Percentiles rank a stretch among this genome's conserved stretches.
Evolutionary conservation across 495 filamentous ascomycete species (phyloP).

Genomic region (Podospora tetraspora): DNA sequence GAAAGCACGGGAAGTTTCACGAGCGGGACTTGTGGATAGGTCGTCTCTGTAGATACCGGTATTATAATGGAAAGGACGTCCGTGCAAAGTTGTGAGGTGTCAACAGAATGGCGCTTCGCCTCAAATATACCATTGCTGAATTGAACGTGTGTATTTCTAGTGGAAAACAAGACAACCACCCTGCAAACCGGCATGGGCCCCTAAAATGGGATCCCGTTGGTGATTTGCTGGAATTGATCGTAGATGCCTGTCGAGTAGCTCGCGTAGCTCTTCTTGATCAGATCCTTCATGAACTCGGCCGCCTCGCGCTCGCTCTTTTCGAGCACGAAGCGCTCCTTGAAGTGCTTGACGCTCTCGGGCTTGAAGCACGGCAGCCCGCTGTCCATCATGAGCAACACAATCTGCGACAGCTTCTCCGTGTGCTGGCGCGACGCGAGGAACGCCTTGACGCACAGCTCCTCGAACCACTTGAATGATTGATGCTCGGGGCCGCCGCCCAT

Average conservation of each 20-base stretch:
- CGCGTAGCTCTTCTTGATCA: slow-evolving; percentile 80
- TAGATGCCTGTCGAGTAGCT: slow-evolving; percentile 89
- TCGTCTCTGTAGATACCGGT: neutral
- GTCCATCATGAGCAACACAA: slow-evolving; percentile 92
- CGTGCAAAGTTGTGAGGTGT: neutral
- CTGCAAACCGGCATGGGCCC: neutral
- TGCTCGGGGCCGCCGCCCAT: slow-evolving; percentile 86
- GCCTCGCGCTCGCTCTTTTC: slow-evolving; percentile 93
- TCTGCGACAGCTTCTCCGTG: slow-evolving; percentile 75
- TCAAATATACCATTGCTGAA: neutral
- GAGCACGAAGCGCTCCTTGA: slow-evolving; percentile 87
- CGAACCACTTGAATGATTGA: slow-evolving; percentile 91
- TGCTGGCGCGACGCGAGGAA: slow-evolving; percentile 90
- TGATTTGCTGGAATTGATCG: slow-evolving; percentile 93
- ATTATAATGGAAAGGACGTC: too few relatives aligned
- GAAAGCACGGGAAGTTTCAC: neutral
- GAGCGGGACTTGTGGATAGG: neutral
- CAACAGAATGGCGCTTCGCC: neutral
- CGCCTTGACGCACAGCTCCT: slow-evolving; percentile 90
- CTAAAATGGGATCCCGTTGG: slow-evolving; percentile 92
- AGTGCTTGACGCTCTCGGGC: slow-evolving; percentile 86
- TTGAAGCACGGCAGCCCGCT: slow-evolving; percentile 98
- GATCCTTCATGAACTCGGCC: slow-evolving; percentile 83
- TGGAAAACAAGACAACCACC: neutral
- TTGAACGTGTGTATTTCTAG: neutral